These are phyloP conservation scores for Magnusiomyces tetraspermus DNA, from an alignment of 1,139 yeast species.

Conservation along the genomic window DNA sequence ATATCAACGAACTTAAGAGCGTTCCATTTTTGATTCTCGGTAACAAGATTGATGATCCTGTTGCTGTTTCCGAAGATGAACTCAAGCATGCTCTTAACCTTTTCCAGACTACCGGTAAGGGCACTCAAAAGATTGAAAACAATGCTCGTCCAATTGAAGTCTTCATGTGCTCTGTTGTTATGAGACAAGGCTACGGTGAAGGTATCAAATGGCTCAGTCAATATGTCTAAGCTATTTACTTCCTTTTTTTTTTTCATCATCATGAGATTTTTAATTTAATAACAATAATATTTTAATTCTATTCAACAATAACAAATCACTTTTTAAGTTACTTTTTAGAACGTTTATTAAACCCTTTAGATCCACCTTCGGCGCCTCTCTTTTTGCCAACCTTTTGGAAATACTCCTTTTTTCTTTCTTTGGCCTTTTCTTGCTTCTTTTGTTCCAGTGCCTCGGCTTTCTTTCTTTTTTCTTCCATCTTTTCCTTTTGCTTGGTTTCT, in stretches of 20 bases:
- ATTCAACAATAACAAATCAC: not conserved
- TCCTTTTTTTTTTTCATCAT: not conserved
- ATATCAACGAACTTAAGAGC: constrained; percentile 76
- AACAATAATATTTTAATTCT: not conserved
- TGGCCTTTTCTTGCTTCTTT: constrained; percentile 32
- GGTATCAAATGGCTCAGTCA: constrained; percentile 96
- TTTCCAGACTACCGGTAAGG: constrained; percentile 82
- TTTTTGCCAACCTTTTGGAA: constrained; percentile 68
- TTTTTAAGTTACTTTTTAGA: constrained; percentile 2
- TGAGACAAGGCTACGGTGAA: constrained; percentile 95
- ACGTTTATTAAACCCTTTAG: constrained; percentile 16
- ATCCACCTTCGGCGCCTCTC: constrained; percentile 35
- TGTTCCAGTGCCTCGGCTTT: constrained; percentile 68
- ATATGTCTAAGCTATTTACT: constrained; percentile 59
- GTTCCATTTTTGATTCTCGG: constrained; percentile 94
- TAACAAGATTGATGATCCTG: constrained; percentile 89
- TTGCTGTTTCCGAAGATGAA: constrained; percentile 92
- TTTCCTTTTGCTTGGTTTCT: constrained; percentile 62
- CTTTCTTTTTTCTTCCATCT: constrained; percentile 66
- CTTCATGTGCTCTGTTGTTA: constrained; percentile 93
- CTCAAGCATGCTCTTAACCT: constrained; percentile 85
- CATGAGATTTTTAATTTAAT: not conserved
- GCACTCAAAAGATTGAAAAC: constrained; percentile 58
- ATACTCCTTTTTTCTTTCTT: constrained; percentile 59
- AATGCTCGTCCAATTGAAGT: constrained; percentile 89